Evolutionary conservation across 139 green algal species (phyloP), one percentile per base, ranked within the genome.

Genomic region (Coccomyxa sp.): DNA sequence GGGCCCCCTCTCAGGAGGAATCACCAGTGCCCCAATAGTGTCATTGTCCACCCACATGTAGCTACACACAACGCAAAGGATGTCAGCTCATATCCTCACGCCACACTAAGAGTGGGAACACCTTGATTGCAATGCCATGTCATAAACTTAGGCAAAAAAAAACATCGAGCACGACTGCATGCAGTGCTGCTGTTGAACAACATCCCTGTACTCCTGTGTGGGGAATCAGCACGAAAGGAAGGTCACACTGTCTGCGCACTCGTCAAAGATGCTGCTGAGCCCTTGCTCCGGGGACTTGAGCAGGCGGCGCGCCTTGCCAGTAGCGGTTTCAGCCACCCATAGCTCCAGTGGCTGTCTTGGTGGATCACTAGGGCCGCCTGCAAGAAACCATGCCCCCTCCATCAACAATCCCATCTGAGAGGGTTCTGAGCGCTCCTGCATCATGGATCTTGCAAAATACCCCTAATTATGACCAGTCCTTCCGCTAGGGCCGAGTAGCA

Each of bases 21-120:
- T 82, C 18, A 91, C 81, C 0, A 81, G 76, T 10, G 89, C 95
- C 13, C 98, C 86, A 15, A 99, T 90, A 9, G 88, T 95, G 82
- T 95, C 82, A 71, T 95, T 89, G 82, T 98, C 94, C 67, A 97
- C 79, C 93, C 94, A 98, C 15, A 82, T 81, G 86, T 96, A 97
- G 85, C 89, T 92, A 86, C 78, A 83, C 0, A 66, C 15, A 9
- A 71, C 10, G 18, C 21, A 71, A 71, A 28, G 63, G 18, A 11
- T 14, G 63, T 51, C 38, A 51, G 38, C 38, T 51, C 7, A 3
- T 51, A 7, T 51, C 38, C 38, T 51, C 38, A 51, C 38, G 7
- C 38, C 38, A 51, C 3, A 51, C 38, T 51, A 11, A 51, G 7
- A 7, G 38, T 51, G 3, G 38, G 38, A 51, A 51, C 7, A 51